Percentiles rank a stretch among this genome's conserved stretches.
Conservation (phyloP, 352 stramenopile genomes). For the Peronosclerospora sorghi region DNA sequence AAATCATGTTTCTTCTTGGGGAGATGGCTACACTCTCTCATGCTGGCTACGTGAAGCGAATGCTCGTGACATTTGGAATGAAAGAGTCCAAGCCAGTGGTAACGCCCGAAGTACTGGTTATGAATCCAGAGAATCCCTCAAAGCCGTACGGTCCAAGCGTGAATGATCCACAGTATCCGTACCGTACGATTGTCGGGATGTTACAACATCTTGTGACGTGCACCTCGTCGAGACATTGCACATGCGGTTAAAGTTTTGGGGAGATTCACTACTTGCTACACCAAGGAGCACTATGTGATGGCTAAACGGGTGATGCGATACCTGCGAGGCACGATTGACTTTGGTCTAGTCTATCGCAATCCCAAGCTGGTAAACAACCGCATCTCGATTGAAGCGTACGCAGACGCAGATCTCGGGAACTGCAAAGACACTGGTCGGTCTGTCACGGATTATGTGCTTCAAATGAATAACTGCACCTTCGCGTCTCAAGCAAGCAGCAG, state of each 20-base stretch:
- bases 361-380: not conserved
- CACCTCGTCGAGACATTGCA: slow-evolving; percentile 4
- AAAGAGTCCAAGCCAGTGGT: not conserved
- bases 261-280: slow-evolving; percentile 4
- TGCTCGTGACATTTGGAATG: slow-evolving; percentile 5
- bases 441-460: slow-evolving; percentile 5
- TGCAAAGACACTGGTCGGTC: slow-evolving; percentile 7
- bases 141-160: too few relatives aligned
- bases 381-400: slow-evolving; percentile 1
- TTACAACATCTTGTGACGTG: slow-evolving; percentile 4
- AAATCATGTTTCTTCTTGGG: not conserved
- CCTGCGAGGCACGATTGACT: slow-evolving; percentile 2
- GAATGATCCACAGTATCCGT: slow-evolving; percentile 2
- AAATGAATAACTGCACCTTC: slow-evolving; percentile 4
- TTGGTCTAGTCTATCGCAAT: slow-evolving; percentile 2
- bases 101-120: not conserved
- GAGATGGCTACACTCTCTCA: slow-evolving; percentile 1
- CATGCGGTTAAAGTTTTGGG: slow-evolving; percentile 2
- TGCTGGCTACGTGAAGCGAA: not conserved
- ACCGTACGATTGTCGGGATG: slow-evolving; percentile 2
- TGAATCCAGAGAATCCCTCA: too few relatives aligned
- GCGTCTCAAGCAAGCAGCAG: slow-evolving; percentile 2
- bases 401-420: slow-evolving; percentile 4
- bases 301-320: slow-evolving; percentile 7
- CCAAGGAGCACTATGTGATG: slow-evolving; percentile 2